Percentiles rank a stretch among this genome's conserved stretches.
These are phyloP conservation scores for Russula emetica DNA, from an alignment of 768 basidiomycete genomes.

Conservation along the genomic window DNA sequence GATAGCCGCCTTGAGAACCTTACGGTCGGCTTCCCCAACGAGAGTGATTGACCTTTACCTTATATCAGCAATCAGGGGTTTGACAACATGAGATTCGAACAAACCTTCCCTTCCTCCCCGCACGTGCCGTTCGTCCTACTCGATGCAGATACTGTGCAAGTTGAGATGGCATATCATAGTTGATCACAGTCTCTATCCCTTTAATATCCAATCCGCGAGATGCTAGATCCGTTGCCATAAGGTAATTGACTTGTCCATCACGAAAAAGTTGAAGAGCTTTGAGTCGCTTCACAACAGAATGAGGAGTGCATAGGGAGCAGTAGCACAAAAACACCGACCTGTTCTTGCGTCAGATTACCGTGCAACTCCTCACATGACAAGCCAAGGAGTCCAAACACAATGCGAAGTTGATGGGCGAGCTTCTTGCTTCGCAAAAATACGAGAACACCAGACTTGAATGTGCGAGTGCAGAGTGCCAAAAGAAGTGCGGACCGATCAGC, in stretches of 20 bases:
- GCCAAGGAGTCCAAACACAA: slow-evolving; percentile 85
- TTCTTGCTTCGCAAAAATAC: slow-evolving; percentile 97
- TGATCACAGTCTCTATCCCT: slow-evolving; percentile 95
- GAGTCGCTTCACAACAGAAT: slow-evolving; percentile 56
- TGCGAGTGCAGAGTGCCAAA: slow-evolving; percentile 79
- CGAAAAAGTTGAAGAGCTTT: slow-evolving; percentile 83
- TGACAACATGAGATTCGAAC: slow-evolving; percentile 31
- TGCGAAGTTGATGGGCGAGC: slow-evolving; percentile 93
- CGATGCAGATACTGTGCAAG: slow-evolving; percentile 93
- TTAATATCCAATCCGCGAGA: slow-evolving; percentile 96
- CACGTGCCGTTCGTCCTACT: slow-evolving; percentile 95
- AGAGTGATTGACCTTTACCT: slow-evolving; percentile 78
- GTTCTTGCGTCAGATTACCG: slow-evolving; percentile 93
- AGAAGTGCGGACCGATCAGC: slow-evolving; percentile 72
- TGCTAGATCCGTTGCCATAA: slow-evolving; percentile 96
- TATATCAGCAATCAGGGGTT: slow-evolving; percentile 17
- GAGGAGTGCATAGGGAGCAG: neutral
- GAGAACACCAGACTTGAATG: slow-evolving; percentile 79
- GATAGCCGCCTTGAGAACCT: slow-evolving; percentile 93
- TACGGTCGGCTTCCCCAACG: slow-evolving; percentile 93
- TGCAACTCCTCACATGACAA: slow-evolving; percentile 91
- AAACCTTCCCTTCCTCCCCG: slow-evolving; percentile 86
- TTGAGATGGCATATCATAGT: slow-evolving; percentile 97
- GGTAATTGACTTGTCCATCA: slow-evolving; percentile 80
- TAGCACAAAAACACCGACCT: slow-evolving; percentile 46